These are phyloP conservation scores for Pelargonium cotyledonis DNA, from an alignment of 441 rosid genomes.

Conservation along the genomic window DNA sequence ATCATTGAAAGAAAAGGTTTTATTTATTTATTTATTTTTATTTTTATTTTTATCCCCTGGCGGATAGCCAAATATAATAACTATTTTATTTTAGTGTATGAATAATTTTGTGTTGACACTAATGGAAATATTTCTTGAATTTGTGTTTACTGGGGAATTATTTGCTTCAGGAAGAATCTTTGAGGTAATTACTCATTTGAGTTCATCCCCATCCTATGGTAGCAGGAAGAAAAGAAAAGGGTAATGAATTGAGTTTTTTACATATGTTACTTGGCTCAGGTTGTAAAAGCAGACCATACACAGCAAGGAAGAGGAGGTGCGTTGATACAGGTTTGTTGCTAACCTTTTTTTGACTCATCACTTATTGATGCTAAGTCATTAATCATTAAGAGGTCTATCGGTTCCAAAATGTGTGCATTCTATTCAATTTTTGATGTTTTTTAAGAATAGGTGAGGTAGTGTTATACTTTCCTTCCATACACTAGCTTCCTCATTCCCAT, in stretches of 20 bases:
- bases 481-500: too few relatives aligned
- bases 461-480: too few relatives aligned
- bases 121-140: slow-evolving; percentile 8
- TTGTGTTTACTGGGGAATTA: slow-evolving; percentile 17
- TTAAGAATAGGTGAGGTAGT: too few relatives aligned
- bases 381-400: background rate
- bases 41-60: too few relatives aligned
- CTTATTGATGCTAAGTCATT: background rate
- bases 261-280: slow-evolving; percentile 33
- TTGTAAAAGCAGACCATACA: slow-evolving; percentile 67
- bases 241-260: slow-evolving; percentile 1
- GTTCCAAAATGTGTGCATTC: background rate
- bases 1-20: slow-evolving; percentile 81
- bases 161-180: slow-evolving; percentile 56
- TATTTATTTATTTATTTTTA: too few relatives aligned
- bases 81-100: background rate
- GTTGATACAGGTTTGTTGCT: slow-evolving; percentile 55
- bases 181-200: slow-evolving; percentile 39
- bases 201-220: background rate
- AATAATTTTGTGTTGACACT: slow-evolving; percentile 4
- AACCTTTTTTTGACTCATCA: background rate
- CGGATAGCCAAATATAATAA: background rate
- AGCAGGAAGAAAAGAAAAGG: background rate
- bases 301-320: slow-evolving; percentile 97
- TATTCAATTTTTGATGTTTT: too few relatives aligned